Base-by-base conservation (phyloP, 306 rosid species). In the Lablab purpureus region DNA sequence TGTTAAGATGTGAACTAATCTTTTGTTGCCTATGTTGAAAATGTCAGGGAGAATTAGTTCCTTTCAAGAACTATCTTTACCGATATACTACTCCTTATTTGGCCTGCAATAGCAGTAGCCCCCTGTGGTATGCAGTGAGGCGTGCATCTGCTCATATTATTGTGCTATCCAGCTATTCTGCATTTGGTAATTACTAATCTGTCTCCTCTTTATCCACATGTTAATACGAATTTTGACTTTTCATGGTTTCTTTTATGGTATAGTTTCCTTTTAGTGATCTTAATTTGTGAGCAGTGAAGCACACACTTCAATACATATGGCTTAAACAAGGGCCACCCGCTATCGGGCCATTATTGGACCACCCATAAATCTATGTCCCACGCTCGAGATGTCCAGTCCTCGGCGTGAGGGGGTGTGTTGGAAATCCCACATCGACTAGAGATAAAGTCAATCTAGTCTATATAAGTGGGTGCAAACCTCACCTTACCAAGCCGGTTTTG, bases 121-220 rank as follows among this genome's bases (percentile, higher is more conserved):
- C 98, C 51, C 96, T 95, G 72, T 95, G 99, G 99, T 95, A 93
- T 75, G 91, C 99, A 63, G 67, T 93, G 80, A 84, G 97, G 85
- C 92, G 97, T 22, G 99, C 99, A 0, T 95, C 99, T 51, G 97
- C 99, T 70, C 99, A 95, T 77, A 88, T 95, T 80, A 93, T 95
- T 17, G 96, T 95, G 62, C 84, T 95, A 43, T 89, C 96, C 73
- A 90, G 97, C 88, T 95, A 95, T 80, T 95, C 99, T 0, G 86
- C 99, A 68, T 95, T 83, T 82, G 98, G 99, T 95, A 89, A 89
- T 34, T 92, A 89, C 41, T n/a, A 71, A 62, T 75, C 81, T 25
- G n/a, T 41, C 4, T 41, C 47, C 47, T 11, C 14, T 41, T 41
- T 10, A 41, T 41, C 17, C 12, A 7, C 49, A 2, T 12, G 0